Evolutionary conservation across 306 rosid species (phyloP), one percentile per base, ranked within the genome.

Genomic region (Alnus rubra): DNA sequence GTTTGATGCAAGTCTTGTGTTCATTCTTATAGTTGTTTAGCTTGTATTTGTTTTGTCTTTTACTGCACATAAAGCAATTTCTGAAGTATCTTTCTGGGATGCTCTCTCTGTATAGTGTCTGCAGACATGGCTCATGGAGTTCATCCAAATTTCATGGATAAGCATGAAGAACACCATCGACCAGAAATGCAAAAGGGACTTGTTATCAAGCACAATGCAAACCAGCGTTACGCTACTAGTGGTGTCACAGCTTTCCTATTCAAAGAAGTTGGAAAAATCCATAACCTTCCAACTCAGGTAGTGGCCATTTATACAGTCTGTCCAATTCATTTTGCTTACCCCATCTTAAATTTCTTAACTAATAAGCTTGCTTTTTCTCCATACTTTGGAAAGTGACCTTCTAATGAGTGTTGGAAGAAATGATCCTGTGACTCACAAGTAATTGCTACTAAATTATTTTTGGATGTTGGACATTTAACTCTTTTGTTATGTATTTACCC

Each of bases 51-150:
- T 48, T 73, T 74, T 63, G 10, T 74, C 63, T 59, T 79, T 53
- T 72, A 15, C 42, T 49, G 59, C 78, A 73, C 54, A 52, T 28
- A 71, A 80, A 19, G 71, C 60, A 79, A 65, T 69, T 55, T 70
- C 84, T 84, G 10, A 85, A 83, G 23, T 78, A 63, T 78, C 73
- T 80, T 73, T 53, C 55, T 65, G 84, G 82, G 77, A 81, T 82
- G 79, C 45, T 79, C 28, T 86, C 53, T 70, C 4, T 52, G 62
- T 78, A 80, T 63, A 95, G 98, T 95, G 74, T 95, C 97, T 82
- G 98, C 97, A n/a, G 98, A 95, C 85, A 95, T 95, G 98, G 98
- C 98, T 30, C 97, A 95, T 72, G 98, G 98, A 71, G 94, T 92
- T 69, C 98, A 95, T 88, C 98, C 98, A 77, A 95, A 95, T 90